Evolutionary conservation across 495 filamentous ascomycete genomes (phyloP).

Genomic region (Neurospora sp.): DNA sequence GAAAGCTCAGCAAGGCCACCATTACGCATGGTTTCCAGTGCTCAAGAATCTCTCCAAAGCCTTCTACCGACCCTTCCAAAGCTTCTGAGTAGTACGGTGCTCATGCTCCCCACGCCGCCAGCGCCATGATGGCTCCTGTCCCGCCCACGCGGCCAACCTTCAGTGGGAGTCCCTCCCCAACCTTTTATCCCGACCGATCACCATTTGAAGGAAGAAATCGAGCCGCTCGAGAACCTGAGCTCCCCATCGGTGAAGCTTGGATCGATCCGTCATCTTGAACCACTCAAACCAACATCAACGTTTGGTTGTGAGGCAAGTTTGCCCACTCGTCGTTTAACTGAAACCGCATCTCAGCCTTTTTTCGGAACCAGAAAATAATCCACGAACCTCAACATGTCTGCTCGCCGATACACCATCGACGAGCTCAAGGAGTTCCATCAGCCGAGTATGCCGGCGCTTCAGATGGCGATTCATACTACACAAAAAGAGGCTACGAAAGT

Average conservation of each 20-base stretch:
- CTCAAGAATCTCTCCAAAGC: background rate
- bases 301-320: background rate
- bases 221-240: background rate
- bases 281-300: background rate
- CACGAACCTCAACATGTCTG: background rate
- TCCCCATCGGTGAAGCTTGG: background rate
- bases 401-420: background rate
- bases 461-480: background rate
- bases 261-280: background rate
- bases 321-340: background rate
- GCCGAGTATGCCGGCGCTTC: background rate
- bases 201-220: background rate
- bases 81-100: slow-evolving; percentile 15
- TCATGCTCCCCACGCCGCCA: slow-evolving; percentile 8
- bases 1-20: too few species aligned
- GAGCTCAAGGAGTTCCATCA: background rate
- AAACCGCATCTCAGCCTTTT: background rate
- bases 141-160: slow-evolving; percentile 11
- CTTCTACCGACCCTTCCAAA: background rate
- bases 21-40: too few species aligned
- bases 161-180: slow-evolving; percentile 22
- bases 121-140: background rate
- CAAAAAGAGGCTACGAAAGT: background rate
- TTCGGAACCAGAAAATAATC: background rate
- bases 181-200: slow-evolving; percentile 13